Base-by-base conservation (phyloP, 148 eudicot species). In the Rhododendron molle region DNA sequence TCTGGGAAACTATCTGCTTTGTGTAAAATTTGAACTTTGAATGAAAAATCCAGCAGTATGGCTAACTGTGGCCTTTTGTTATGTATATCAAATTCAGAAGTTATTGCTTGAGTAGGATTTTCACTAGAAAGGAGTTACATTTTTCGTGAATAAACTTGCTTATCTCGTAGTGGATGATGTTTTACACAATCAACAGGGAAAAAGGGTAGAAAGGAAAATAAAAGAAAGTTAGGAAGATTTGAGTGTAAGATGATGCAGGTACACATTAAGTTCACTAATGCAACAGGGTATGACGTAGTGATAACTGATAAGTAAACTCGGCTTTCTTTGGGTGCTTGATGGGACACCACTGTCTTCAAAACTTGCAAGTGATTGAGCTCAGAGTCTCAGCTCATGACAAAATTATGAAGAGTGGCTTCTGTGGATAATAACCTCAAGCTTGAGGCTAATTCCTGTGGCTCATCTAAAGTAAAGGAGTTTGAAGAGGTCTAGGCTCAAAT, bases 181-280 rank as follows among this genome's bases (percentile, higher is more conserved):
- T 32, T 38, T 43, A 23, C 21, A 2, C n/a, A 43, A 20, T 38
- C 80, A 40, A 18, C 80, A 2, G 49, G 80, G 80, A 15, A 20
- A 43, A 76, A 76, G 14, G n/a, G 28, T 38, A 10, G 80, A 43
- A 20, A 76, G 38, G 12, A 40, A 38, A 40, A 36, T 16, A 40
- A 76, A 40, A 76, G n/a, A 76, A 76, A 76, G 14, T 76, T 26
- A 76, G 47, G 79, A 76, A 40, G 47, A 36, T 71, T 76, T 76
- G 79, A 74, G n/a, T 76, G 80, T 8, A 76, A 38, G 49, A 38
- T 76, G 36, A 13, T 76, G 80, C 47, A 18, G 78, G 78, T 16
- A 34, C 18, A 74, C 16, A 34, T 74, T 74, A 5, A 34, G 44
- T 32, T 72, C 32, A 15, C 40, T 73, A 73, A 15, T 32, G 15